Conservation (phyloP, 805 yeast genomes). For the Candida dajiaensis region DNA sequence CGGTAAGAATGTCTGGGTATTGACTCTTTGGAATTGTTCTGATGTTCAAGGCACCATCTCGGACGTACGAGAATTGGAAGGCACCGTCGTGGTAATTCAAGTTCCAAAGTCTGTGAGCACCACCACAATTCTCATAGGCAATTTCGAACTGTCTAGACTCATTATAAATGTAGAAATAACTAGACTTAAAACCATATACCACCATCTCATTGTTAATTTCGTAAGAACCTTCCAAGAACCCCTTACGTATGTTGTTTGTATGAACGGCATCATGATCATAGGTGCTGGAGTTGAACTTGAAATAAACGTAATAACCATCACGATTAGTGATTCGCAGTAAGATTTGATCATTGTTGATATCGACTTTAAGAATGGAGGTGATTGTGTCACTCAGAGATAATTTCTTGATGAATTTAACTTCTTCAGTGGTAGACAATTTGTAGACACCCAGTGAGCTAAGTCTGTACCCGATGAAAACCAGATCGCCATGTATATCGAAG, state of each 20-base stretch:
- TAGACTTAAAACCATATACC: conserved; percentile 79
- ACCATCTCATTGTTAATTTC: conserved; percentile 40
- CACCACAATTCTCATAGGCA: conserved; percentile 75
- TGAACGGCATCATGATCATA: conserved; percentile 32
- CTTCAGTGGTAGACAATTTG: conserved; percentile 27
- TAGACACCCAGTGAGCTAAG: conserved; percentile 60
- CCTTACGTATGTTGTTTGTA: conserved; percentile 62
- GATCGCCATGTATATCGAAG: conserved; percentile 36
- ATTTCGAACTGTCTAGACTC: conserved; percentile 72
- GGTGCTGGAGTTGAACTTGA: conserved; percentile 23
- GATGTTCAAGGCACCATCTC: conserved; percentile 43
- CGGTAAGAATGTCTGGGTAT: conserved; percentile 32
- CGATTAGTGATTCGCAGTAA: conserved; percentile 46
- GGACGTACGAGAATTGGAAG: conserved; percentile 52
- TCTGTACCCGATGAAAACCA: conserved; percentile 64
- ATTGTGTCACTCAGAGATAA: conserved; percentile 63
- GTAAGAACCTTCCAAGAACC: conserved; percentile 75
- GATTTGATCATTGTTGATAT: conserved; percentile 17
- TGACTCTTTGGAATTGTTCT: conserved; percentile 26
- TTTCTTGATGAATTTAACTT: conserved; percentile 33
- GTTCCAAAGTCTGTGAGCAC: conserved; percentile 84
- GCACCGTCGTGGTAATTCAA: conserved; percentile 27
- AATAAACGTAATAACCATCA: conserved; percentile 57
- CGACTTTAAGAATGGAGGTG: conserved; percentile 43
- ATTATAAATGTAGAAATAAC: conserved; percentile 73